These are phyloP conservation scores for Polyplosphaeria fusca DNA, from an alignment of 495 filamentous ascomycete genomes.

Conservation along the genomic window DNA sequence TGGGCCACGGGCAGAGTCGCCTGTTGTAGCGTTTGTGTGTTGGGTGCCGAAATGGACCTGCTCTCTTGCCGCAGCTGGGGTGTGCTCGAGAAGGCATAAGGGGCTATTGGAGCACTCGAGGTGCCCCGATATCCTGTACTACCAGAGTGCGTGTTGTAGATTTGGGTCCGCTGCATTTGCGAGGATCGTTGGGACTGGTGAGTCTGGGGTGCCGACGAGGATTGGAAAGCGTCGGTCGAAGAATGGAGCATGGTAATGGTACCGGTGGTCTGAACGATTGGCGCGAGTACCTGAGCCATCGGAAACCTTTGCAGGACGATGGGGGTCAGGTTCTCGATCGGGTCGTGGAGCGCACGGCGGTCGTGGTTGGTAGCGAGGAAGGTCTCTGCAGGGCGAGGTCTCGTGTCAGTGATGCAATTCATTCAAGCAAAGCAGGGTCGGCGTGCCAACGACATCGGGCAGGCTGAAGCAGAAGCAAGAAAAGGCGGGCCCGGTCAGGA, in stretches of 20 bases:
- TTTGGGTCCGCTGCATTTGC: constrained; percentile 36
- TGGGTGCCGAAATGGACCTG: constrained; percentile 63
- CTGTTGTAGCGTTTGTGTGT: constrained; percentile 50
- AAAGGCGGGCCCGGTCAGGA: too few species aligned
- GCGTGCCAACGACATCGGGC: too few species aligned
- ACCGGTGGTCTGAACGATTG: constrained; percentile 38
- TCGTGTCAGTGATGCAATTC: too few species aligned
- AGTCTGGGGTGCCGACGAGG: constrained; percentile 29
- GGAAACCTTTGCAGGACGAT: constrained; percentile 18
- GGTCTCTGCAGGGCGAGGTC: not conserved
- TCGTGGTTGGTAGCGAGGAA: constrained; percentile 1
- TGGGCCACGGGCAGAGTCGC: constrained; percentile 44
- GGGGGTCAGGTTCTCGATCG: constrained; percentile 7
- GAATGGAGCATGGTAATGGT: constrained; percentile 42
- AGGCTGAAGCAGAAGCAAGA: too few species aligned
- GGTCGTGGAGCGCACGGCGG: constrained; percentile 2
- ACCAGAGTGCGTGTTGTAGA: constrained; percentile 29
- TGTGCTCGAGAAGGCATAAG: constrained; percentile 80
- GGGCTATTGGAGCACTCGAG: constrained; percentile 63
- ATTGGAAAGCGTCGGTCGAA: constrained; percentile 43
- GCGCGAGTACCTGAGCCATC: constrained; percentile 47
- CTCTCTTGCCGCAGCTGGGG: constrained; percentile 68
- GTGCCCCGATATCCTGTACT: constrained; percentile 61
- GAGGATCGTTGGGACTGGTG: constrained; percentile 34
- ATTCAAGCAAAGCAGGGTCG: too few species aligned